phyloP scores from a whole-genome alignment of 202 grass and related monocot genomes.

The Eragrostis tef region DNA sequence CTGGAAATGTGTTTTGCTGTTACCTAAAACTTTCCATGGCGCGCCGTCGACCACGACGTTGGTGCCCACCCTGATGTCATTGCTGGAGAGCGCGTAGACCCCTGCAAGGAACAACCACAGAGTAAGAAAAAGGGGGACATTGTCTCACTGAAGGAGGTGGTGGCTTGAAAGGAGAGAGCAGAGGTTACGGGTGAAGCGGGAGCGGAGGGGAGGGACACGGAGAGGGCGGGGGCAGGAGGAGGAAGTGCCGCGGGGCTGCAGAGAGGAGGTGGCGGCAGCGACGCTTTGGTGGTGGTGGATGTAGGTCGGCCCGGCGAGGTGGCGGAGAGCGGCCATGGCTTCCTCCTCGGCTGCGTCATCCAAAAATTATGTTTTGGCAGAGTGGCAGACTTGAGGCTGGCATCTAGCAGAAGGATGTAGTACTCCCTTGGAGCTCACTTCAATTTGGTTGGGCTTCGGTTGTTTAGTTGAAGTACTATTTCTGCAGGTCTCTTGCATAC shows the following conservation, averaged over 20 bases:
- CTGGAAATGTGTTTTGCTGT: neutral
- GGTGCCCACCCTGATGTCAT: conserved; percentile 88
- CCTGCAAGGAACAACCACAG: conserved; percentile 50
- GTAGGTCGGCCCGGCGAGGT: conserved; percentile 44
- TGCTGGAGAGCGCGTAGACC: conserved; percentile 84
- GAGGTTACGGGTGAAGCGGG: conserved; percentile 44
- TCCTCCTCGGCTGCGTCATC: neutral
- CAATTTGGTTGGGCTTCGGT: too few relatives aligned
- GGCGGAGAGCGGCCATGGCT: conserved; percentile 59
- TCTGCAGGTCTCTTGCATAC: neutral
- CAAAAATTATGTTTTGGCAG: neutral
- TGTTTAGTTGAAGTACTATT: neutral
- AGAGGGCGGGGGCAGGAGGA: conserved; percentile 15
- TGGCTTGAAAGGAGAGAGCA: neutral
- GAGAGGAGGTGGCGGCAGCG: conserved; percentile 32
- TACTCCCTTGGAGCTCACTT: too few relatives aligned
- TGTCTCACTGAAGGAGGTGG: neutral
- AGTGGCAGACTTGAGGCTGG: too few relatives aligned
- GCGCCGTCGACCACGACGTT: conserved; percentile 88
- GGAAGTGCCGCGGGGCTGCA: conserved; percentile 24
- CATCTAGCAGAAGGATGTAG: too few relatives aligned
- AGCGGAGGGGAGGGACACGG: conserved; percentile 45
- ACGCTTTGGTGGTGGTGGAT: conserved; percentile 29
- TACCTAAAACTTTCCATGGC: conserved; percentile 87
- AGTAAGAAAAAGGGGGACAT: neutral